A percentile compares a stretch with the other conserved stretches of the same genome.
phyloP scores from a whole-genome alignment of 2,329 filamentous ascomycete genomes.

The Stachybotrys elegans region DNA sequence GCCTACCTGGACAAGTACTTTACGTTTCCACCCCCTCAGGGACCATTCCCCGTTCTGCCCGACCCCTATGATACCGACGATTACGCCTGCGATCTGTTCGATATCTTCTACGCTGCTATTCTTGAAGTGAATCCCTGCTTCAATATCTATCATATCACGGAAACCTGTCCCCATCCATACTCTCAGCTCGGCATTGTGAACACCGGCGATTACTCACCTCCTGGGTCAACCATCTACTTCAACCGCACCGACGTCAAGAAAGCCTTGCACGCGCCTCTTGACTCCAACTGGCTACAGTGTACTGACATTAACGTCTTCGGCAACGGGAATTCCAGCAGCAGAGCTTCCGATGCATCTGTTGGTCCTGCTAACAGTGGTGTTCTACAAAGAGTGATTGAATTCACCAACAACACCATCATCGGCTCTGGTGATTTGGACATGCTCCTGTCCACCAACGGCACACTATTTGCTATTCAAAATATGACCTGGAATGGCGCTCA shows the following conservation, averaged over 20 bases:
- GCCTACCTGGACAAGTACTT: slow-evolving; percentile 57
- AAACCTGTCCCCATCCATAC: slow-evolving; percentile 65
- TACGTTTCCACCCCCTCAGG: slow-evolving; percentile 60
- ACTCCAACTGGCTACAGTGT: slow-evolving; percentile 22
- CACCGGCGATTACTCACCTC: slow-evolving; percentile 57
- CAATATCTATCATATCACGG: slow-evolving; percentile 68
- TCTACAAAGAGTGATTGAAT: slow-evolving; percentile 22
- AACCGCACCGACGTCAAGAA: slow-evolving; percentile 64
- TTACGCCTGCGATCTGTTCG: slow-evolving; percentile 53
- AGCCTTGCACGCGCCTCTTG: slow-evolving; percentile 59
- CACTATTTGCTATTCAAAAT: slow-evolving; percentile 68
- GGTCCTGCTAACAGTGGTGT: slow-evolving; percentile 14
- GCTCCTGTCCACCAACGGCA: slow-evolving; percentile 64
- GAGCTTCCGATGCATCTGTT: slow-evolving; percentile 11
- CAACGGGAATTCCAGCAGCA: slow-evolving; percentile 12
- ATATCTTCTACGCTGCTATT: slow-evolving; percentile 49
- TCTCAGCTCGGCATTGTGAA: slow-evolving; percentile 67
- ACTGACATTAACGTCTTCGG: slow-evolving; percentile 19
- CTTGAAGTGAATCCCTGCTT: slow-evolving; percentile 68
- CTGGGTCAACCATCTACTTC: slow-evolving; percentile 61
- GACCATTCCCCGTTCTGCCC: slow-evolving; percentile 45
- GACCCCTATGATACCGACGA: slow-evolving; percentile 25
- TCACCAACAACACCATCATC: slow-evolving; percentile 26
- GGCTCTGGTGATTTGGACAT: slow-evolving; percentile 44
- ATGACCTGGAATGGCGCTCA: slow-evolving; percentile 71